phyloP scores from a whole-genome alignment of 106 monocot genomes.

The Xerophyta viscosa region DNA sequence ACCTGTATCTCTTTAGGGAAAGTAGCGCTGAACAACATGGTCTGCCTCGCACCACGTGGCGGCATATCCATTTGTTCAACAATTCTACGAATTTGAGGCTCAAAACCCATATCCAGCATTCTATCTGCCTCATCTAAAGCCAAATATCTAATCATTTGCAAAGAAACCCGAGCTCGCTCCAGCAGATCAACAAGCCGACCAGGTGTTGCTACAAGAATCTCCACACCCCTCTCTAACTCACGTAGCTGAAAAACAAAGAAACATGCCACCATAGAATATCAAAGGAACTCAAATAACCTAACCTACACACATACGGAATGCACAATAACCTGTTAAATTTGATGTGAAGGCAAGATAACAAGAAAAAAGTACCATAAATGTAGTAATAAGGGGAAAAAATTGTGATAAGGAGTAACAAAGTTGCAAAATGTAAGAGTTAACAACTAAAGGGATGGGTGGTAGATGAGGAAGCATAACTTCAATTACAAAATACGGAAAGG shows the following conservation, averaged over 20 bases:
- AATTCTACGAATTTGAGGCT: slow-evolving; percentile 52
- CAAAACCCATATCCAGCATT: slow-evolving; percentile 67
- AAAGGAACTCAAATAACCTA: background rate
- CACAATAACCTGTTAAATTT: too few species aligned
- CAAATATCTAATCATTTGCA: slow-evolving; percentile 46
- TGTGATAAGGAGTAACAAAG: too few species aligned
- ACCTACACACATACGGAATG: too few species aligned
- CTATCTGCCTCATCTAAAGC: slow-evolving; percentile 54
- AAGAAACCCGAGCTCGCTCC: slow-evolving; percentile 41
- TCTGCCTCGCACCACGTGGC: slow-evolving; percentile 40
- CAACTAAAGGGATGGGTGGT: too few species aligned
- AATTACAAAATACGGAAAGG: too few species aligned
- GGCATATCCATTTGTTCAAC: slow-evolving; percentile 63
- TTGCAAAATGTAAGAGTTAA: too few species aligned
- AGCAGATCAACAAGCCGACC: slow-evolving; percentile 48
- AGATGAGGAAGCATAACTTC: too few species aligned
- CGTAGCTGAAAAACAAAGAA: slow-evolving; percentile 25
- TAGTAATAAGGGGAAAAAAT: too few species aligned
- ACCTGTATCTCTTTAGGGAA: slow-evolving; percentile 58
- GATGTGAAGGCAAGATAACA: too few species aligned
- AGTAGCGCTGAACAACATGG: slow-evolving; percentile 63
- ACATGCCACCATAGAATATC: background rate
- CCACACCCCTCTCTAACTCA: slow-evolving; percentile 48
- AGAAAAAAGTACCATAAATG: too few species aligned
- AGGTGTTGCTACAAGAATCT: slow-evolving; percentile 58